A percentile compares a stretch with the other conserved stretches of the same genome.
phyloP scores from a whole-genome alignment of 1,139 yeast species.

The Hansenula lynferdii region DNA sequence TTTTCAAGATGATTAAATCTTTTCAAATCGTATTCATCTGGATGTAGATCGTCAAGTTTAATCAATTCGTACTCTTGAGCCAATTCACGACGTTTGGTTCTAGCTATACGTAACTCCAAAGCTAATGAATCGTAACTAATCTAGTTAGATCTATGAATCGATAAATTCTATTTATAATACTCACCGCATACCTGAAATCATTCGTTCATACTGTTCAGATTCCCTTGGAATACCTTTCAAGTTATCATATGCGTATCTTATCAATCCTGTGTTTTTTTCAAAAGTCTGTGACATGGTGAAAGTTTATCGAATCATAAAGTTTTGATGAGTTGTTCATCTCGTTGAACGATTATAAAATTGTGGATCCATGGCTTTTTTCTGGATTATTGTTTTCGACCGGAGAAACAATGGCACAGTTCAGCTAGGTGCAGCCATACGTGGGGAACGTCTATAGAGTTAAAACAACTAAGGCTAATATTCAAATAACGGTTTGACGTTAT shows the following conservation, averaged over 20 bases:
- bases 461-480: too few relatives aligned
- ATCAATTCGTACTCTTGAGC: constrained; percentile 37
- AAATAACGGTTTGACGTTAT: too few relatives aligned
- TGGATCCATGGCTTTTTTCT: too few relatives aligned
- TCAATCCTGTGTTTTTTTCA: constrained; percentile 16
- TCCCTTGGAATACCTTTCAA: constrained; percentile 33
- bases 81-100: constrained; percentile 30
- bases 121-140: constrained; percentile 33
- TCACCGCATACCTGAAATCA: constrained; percentile 36
- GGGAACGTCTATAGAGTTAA: too few relatives aligned
- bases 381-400: too few relatives aligned
- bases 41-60: constrained; percentile 34
- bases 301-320: not conserved
- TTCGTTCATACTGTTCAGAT: constrained; percentile 36
- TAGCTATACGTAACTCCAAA: constrained; percentile 23
- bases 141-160: too few relatives aligned
- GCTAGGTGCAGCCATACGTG: too few relatives aligned
- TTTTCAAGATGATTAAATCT: constrained; percentile 32
- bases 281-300: constrained; percentile 16
- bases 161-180: too few relatives aligned
- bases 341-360: too few relatives aligned
- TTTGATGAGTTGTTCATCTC: too few relatives aligned
- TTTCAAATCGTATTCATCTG: constrained; percentile 30
- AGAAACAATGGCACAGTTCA: too few relatives aligned
- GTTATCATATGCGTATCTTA: constrained; percentile 18